Base-by-base conservation (phyloP, 2,329 filamentous ascomycete genomes). In the Lojkania enalia region DNA sequence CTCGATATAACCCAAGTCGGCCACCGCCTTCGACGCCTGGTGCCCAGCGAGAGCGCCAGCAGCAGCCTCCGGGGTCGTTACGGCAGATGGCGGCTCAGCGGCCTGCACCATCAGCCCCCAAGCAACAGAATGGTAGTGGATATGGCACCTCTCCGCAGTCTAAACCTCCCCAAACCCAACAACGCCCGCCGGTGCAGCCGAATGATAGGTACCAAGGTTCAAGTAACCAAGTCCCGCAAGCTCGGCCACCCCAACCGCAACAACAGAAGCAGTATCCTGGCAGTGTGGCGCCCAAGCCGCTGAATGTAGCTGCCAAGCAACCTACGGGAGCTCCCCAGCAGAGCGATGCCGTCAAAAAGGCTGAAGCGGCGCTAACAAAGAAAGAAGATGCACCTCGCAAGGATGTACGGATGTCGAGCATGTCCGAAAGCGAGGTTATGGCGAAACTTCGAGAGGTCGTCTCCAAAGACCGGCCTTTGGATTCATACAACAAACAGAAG, bases 401-500 rank as follows among this genome's bases (percentile, higher is more conserved):
- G 73, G 94, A 96, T 72, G 90, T 94, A 37, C 90, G 94, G 65
- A 96, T 99, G 90, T 97, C 92, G 27, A 95, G 88, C 59, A 97
- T 99, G 94, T 88, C 89, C 7, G 94, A 99, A 73, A 87, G 81
- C 54, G 92, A 99, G 70, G 94, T 99, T 45, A 99, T 99, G 94
- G 86, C 89, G 55, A 94, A 90, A 67, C 80, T 99, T 42, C 88
- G 91, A 66, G 89, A 95, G 55, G 92, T 94, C 5, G 94, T 99
- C 1, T 96, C 91, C 51, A 95, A 95, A 70, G 90, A 96, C 49
- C 91, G 95, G 65, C 94, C 94, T 41, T 87, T 95, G 61, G 78
- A 95, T 55, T 96, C 91, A 18, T 99, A 99, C 76, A 92, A 91
- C 63, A 99, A 99, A 77, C 94, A 97, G 74, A 96, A 96, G 81